Percentiles rank a stretch among this genome's conserved stretches.
Conservation (phyloP, 2,329 filamentous ascomycete species). For the Coniochaeta sp. region DNA sequence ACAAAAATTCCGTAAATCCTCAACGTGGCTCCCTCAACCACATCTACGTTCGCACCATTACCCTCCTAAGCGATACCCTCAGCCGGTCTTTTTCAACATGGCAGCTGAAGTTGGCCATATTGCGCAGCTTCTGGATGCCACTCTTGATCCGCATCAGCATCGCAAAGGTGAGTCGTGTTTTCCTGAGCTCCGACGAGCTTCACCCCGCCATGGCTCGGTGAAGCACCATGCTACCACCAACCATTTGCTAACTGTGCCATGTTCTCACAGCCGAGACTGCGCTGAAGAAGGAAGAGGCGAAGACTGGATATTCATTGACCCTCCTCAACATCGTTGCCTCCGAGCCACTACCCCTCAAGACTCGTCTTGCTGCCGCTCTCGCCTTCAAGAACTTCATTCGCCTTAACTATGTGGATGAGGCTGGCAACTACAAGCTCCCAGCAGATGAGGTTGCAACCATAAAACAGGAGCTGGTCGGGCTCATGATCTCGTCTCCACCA, state of each 20-base stretch:
- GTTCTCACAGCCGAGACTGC: conserved; percentile 63
- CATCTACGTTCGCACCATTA: neutral
- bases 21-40: neutral
- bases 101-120: conserved; percentile 51
- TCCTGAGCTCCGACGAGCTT: neutral
- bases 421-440: conserved; percentile 86
- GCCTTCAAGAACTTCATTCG: conserved; percentile 99
- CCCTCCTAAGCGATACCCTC: neutral
- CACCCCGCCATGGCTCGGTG: neutral
- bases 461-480: conserved; percentile 88
- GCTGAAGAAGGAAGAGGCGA: conserved; percentile 70
- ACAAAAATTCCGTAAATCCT: neutral
- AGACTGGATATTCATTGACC: conserved; percentile 78
- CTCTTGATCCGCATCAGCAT: conserved; percentile 78
- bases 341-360: conserved; percentile 63
- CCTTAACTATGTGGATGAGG: conserved; percentile 89
- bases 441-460: conserved; percentile 78
- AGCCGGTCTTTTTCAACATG: conserved; percentile 29
- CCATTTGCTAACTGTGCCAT: neutral
- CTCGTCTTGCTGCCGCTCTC: conserved; percentile 77
- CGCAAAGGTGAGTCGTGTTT: conserved; percentile 64
- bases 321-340: conserved; percentile 87
- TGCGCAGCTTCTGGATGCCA: conserved; percentile 82
- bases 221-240: neutral
- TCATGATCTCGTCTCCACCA: conserved; percentile 89